These are phyloP conservation scores for Atkinsonella texensis DNA, from an alignment of 2,329 filamentous ascomycete genomes.

Conservation along the genomic window DNA sequence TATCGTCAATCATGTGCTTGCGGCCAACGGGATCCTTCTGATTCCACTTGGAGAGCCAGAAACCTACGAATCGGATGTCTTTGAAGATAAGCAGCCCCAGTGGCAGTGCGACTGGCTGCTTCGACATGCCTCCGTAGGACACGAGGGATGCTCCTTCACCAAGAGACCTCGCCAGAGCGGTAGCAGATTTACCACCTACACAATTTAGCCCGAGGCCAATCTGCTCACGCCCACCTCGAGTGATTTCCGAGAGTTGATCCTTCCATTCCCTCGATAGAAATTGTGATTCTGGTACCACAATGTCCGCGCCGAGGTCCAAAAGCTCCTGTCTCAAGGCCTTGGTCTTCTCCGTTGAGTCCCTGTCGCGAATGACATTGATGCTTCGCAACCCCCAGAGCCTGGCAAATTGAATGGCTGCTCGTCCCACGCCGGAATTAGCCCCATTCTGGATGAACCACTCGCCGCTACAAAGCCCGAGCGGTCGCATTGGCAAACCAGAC, in stretches of 20 bases:
- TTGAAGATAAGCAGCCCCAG: slow-evolving; percentile 88
- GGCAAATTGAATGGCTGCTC: slow-evolving; percentile 82
- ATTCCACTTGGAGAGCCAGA: slow-evolving; percentile 91
- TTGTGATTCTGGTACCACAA: slow-evolving; percentile 44
- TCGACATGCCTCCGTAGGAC: slow-evolving; percentile 92
- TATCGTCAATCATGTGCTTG: slow-evolving; percentile 69
- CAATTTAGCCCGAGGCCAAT: slow-evolving; percentile 81
- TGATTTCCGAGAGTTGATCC: slow-evolving; percentile 50
- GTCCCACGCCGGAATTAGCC: slow-evolving; percentile 84
- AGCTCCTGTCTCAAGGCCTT: slow-evolving; percentile 44
- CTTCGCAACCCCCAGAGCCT: slow-evolving; percentile 78
- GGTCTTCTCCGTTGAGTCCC: slow-evolving; percentile 52
- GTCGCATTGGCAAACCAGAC: slow-evolving; percentile 31
- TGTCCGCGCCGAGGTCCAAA: slow-evolving; percentile 40
- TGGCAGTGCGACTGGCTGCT: slow-evolving; percentile 70
- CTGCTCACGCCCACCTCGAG: slow-evolving; percentile 56
- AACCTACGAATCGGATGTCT: slow-evolving; percentile 77
- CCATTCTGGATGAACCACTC: slow-evolving; percentile 98
- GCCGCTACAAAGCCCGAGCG: slow-evolving; percentile 37
- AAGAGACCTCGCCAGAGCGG: slow-evolving; percentile 64
- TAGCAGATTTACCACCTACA: slow-evolving; percentile 78
- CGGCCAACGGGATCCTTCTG: slow-evolving; percentile 62
- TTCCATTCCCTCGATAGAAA: slow-evolving; percentile 48
- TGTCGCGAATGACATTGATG: slow-evolving; percentile 76
- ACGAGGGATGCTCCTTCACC: slow-evolving; percentile 62